Evolutionary conservation across 2,329 filamentous ascomycete species (phyloP).

Genomic region (Shiraia bambusicola): DNA sequence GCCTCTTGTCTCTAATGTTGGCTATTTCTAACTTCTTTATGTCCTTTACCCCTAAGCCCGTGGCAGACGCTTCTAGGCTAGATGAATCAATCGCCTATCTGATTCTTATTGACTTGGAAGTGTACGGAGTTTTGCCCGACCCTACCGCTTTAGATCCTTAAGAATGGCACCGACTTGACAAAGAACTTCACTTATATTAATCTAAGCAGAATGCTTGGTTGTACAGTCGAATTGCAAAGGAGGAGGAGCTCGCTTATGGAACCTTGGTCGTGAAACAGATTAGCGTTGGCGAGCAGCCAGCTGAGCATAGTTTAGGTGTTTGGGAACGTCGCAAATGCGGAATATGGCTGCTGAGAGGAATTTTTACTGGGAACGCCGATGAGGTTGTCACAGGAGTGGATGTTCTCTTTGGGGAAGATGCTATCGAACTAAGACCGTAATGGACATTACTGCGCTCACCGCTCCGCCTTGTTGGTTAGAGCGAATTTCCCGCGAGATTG

Average conservation of each 20-base stretch:
- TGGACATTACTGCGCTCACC: conserved; percentile 66
- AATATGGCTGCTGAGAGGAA: conserved; percentile 64
- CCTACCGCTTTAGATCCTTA: conserved; percentile 22
- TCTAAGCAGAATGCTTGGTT: conserved; percentile 14
- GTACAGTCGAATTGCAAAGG: conserved; percentile 38
- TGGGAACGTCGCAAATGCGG: conserved; percentile 76
- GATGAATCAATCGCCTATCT: too few species aligned
- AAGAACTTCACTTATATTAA: conserved; percentile 18
- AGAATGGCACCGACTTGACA: conserved; percentile 21
- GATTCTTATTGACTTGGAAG: too few species aligned
- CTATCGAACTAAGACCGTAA: conserved; percentile 78
- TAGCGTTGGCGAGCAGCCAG: conserved; percentile 68
- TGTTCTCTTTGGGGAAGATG: conserved; percentile 82
- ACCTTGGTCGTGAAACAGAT: conserved; percentile 78
- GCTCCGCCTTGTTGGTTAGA: conserved; percentile 45
- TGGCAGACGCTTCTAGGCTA: too few species aligned
- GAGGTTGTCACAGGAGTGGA: conserved; percentile 77
- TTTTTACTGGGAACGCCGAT: conserved; percentile 67
- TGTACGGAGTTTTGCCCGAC: too few species aligned
- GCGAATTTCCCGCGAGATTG: conserved; percentile 60
- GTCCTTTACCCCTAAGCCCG: too few species aligned
- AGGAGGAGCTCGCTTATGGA: conserved; percentile 70
- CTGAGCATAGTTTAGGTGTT: conserved; percentile 51
- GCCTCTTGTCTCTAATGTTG: too few species aligned
- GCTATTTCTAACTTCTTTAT: too few species aligned